phyloP scores from a whole-genome alignment of 495 filamentous ascomycete genomes.

The Annulohypoxylon stygium region DNA sequence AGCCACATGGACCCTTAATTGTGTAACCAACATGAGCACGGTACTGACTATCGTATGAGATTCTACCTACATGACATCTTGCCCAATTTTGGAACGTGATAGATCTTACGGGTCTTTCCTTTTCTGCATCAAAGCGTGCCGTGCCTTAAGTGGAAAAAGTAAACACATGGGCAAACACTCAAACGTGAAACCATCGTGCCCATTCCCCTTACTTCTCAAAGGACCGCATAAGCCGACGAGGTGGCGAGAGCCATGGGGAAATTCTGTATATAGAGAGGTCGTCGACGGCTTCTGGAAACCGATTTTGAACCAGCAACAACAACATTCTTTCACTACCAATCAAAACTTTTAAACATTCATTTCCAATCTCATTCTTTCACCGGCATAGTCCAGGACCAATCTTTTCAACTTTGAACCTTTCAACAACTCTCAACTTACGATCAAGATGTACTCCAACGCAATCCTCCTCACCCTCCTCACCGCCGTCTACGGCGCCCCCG shows the following conservation, averaged over 20 bases:
- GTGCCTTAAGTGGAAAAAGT: not conserved
- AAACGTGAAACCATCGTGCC: not conserved
- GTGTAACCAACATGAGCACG: not conserved
- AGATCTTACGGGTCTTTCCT: not conserved
- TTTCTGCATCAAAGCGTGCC: not conserved
- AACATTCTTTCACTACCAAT: not conserved
- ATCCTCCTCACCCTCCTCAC: slow-evolving; percentile 39
- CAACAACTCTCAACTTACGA: not conserved
- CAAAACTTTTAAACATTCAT: not conserved
- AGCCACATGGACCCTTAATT: not conserved
- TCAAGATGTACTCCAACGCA: slow-evolving; percentile 27
- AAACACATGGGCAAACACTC: not conserved
- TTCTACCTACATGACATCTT: not conserved
- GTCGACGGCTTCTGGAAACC: not conserved
- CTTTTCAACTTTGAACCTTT: not conserved
- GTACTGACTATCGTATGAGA: not conserved
- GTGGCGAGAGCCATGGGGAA: not conserved
- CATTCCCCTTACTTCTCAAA: slow-evolving; percentile 6
- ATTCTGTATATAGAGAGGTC: not conserved
- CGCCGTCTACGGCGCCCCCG: slow-evolving; percentile 36
- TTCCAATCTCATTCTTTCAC: not conserved
- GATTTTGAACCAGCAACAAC: not conserved
- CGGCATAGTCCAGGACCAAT: not conserved
- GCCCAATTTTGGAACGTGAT: not conserved
- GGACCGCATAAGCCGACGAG: not conserved